Evolutionary conservation across 768 basidiomycete species (phyloP).

Genomic region (Strobilomyces echinocephalus): DNA sequence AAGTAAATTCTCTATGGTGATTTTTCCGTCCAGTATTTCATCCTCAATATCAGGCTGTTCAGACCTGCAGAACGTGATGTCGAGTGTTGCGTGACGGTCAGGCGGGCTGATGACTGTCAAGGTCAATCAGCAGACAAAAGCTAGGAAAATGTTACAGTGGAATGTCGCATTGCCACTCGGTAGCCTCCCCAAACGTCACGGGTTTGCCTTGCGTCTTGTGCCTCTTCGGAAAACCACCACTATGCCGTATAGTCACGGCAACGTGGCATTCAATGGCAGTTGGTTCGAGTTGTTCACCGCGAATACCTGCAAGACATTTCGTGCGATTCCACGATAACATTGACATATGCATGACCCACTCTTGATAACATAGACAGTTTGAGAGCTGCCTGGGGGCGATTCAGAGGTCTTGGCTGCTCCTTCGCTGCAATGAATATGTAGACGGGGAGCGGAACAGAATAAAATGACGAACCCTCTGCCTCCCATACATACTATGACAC

Average conservation of each 20-base stretch:
- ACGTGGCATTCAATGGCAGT: not conserved
- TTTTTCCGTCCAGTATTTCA: not conserved
- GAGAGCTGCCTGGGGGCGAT: not conserved
- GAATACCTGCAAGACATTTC: not conserved
- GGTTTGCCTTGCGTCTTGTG: too few relatives aligned
- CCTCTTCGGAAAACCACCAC: too few relatives aligned
- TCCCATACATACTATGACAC: too few relatives aligned
- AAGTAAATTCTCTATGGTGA: not conserved
- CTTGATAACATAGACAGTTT: not conserved
- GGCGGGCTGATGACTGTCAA: not conserved
- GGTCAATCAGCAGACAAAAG: not conserved
- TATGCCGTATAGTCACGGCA: not conserved
- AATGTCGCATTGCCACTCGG: not conserved
- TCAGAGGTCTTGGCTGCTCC: not conserved
- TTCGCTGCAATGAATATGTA: too few relatives aligned
- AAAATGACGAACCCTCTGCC: too few relatives aligned
- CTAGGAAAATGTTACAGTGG: not conserved
- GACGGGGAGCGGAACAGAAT: too few relatives aligned
- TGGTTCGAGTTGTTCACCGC: not conserved
- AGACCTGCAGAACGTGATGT: not conserved
- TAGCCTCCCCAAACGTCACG: not conserved
- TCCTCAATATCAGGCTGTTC: too few relatives aligned
- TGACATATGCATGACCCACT: too few relatives aligned
- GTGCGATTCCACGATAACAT: not conserved
- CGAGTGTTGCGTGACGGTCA: not conserved